Percentiles rank a stretch among this genome's conserved stretches.
Conservation (phyloP, 2,329 filamentous ascomycete genomes). For the Endothia cerciana region DNA sequence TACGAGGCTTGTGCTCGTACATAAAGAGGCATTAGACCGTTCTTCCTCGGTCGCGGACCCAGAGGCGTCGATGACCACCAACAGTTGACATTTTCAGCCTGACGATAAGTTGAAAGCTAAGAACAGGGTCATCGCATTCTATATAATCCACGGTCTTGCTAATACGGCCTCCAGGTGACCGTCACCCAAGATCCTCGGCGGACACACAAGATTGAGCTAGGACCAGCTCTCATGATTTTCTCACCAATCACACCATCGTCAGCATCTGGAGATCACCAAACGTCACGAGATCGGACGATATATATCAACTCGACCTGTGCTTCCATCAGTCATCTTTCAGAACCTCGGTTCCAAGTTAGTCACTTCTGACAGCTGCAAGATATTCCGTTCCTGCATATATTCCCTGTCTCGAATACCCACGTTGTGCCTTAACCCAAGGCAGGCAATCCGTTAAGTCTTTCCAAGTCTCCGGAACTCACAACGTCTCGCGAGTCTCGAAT, state of each 20-base stretch:
- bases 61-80: constrained; percentile 1
- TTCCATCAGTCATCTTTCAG: neutral
- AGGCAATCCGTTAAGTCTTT: constrained; percentile 5
- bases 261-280: constrained; percentile 6
- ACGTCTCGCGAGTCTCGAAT: neutral
- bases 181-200: constrained; percentile 5
- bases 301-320: constrained; percentile 24
- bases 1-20: constrained; percentile 4
- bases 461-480: constrained; percentile 3
- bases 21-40: constrained; percentile 17
- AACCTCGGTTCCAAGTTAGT: constrained; percentile 14
- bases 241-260: constrained; percentile 22
- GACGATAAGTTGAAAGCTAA: constrained; percentile 11
- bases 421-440: neutral
- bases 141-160: neutral
- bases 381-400: constrained; percentile 16
- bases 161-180: constrained; percentile 9
- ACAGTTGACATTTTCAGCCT: neutral
- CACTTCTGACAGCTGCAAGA: constrained; percentile 18
- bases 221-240: constrained; percentile 20
- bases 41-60: constrained; percentile 10
- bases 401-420: constrained; percentile 19
- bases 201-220: constrained; percentile 13
- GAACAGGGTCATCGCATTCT: neutral
- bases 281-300: constrained; percentile 24